phyloP scores from a whole-genome alignment of 2,329 filamentous ascomycete genomes.

The Ceratocystis colombiana region DNA sequence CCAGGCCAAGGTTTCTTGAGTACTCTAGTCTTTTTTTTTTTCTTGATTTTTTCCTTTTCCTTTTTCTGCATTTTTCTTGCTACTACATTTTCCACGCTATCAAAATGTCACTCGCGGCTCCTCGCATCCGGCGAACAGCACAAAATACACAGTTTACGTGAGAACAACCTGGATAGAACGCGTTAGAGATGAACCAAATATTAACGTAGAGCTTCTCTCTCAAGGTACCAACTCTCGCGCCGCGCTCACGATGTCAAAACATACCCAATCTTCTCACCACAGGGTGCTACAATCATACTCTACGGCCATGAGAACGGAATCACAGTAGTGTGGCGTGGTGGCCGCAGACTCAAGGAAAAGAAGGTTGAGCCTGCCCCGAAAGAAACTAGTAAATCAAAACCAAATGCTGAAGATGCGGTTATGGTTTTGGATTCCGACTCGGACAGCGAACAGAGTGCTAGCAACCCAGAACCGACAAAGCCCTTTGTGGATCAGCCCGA shows the following conservation, averaged over 20 bases:
- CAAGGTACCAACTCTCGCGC: slow-evolving; percentile 50
- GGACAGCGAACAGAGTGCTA: slow-evolving; percentile 33
- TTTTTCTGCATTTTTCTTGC: slow-evolving; percentile 1
- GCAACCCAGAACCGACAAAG: slow-evolving; percentile 29
- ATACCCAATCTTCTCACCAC: slow-evolving; percentile 52
- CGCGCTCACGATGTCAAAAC: slow-evolving; percentile 51
- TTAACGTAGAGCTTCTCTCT: slow-evolving; percentile 16
- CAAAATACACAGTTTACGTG: slow-evolving; percentile 44
- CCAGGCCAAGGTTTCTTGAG: background rate
- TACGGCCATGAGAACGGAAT: slow-evolving; percentile 56
- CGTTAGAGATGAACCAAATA: background rate
- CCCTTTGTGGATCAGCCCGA: slow-evolving; percentile 44
- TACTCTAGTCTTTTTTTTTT: no score
- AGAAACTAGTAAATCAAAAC: slow-evolving; percentile 35
- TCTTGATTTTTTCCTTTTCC: no score
- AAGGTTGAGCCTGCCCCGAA: slow-evolving; percentile 29
- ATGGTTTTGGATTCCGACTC: slow-evolving; percentile 53
- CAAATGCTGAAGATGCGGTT: slow-evolving; percentile 45
- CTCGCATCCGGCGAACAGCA: slow-evolving; percentile 39
- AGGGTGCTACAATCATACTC: slow-evolving; percentile 53
- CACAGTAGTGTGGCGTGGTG: slow-evolving; percentile 53
- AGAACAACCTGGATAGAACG: slow-evolving; percentile 24
- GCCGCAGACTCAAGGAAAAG: slow-evolving; percentile 45
- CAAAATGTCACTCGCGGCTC: slow-evolving; percentile 33
- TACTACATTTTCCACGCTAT: slow-evolving; percentile 1